Evolutionary conservation across 768 basidiomycete genomes (phyloP), one percentile per base, ranked within the genome.

Genomic region (Nidularia sp.): DNA sequence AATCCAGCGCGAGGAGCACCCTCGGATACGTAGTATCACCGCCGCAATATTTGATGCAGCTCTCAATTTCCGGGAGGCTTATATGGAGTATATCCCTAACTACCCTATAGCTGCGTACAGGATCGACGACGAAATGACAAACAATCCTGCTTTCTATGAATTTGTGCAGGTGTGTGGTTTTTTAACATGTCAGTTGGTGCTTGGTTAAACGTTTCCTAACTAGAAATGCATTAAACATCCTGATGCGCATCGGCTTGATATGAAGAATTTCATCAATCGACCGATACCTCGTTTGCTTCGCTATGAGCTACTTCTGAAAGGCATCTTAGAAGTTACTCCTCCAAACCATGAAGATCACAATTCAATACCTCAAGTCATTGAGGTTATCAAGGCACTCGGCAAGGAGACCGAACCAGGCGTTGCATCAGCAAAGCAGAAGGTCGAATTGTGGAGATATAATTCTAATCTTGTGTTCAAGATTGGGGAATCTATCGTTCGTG

Each of bases 231-330:
- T 73, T 6, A 81, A 86, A 34, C 85, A 92, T 58, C 83, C 87
- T 0, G 86, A 88, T 53, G 83, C 93, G 0, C 86, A 89, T 60
- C 80, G 87, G 47, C 77, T 90, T 32, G 91, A 92, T 57, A 88
- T 99, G 81, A 93, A 93, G 64, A 86, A 78, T 57, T 98, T 98
- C 69, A 86, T 96, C 61, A 86, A 92, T 57, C 83, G 93, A 46
- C 93, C 96, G 2, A 92, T 96, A 48, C 88, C 91, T 51, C 86
- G 95, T 18, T 70, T 97, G 36, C 74, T 93, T 42, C 86, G 93
- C 41, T 98, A 98, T 65, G 86, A 91, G 54, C 75, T 96, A 1
- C 75, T 97, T 39, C 70, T 98, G 52, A 86, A 86, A 56, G 75
- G 78, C 34, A 88, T 98, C 56, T 69, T 88, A 49, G 88, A 93